Percentiles rank a stretch among this genome's conserved stretches.
Conservation (phyloP, 73 alveolate genomes). For the Paramecium octaurelia region DNA sequence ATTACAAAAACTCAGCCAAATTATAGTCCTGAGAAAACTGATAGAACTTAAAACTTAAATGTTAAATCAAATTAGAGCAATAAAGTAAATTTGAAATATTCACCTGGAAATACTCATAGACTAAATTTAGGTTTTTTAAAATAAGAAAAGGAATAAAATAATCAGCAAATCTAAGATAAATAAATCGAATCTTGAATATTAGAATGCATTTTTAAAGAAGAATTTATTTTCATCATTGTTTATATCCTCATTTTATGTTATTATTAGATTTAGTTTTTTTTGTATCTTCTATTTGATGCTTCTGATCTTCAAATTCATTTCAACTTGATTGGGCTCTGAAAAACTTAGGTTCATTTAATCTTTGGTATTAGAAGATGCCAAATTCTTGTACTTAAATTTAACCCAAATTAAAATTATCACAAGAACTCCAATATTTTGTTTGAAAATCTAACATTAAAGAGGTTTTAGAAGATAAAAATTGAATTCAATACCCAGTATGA, state of each 20-base stretch:
- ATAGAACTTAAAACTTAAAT: not conserved
- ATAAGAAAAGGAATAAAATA: not conserved
- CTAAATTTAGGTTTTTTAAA: not conserved
- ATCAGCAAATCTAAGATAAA: not conserved
- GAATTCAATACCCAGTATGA: no score
- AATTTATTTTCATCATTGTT: not conserved
- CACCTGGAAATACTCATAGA: slow-evolving; percentile 11
- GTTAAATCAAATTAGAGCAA: not conserved
- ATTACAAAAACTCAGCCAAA: not conserved
- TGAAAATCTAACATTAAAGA: no score
- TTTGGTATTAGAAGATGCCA: no score
- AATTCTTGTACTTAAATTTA: no score
- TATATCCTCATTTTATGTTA: not conserved
- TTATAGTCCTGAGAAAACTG: not conserved
- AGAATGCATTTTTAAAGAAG: not conserved
- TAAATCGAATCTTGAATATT: not conserved
- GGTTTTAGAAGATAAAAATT: no score
- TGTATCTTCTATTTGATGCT: no score
- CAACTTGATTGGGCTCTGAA: no score
- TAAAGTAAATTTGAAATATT: not conserved
- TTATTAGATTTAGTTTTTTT: no score
- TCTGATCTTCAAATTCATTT: no score
- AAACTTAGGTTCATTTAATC: no score
- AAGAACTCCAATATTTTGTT: no score
- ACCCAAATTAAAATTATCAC: no score